Percentiles rank a stretch among this genome's conserved stretches.
phyloP scores from a whole-genome alignment of 257 asterid genomes.

The Leonotis leonurus region DNA sequence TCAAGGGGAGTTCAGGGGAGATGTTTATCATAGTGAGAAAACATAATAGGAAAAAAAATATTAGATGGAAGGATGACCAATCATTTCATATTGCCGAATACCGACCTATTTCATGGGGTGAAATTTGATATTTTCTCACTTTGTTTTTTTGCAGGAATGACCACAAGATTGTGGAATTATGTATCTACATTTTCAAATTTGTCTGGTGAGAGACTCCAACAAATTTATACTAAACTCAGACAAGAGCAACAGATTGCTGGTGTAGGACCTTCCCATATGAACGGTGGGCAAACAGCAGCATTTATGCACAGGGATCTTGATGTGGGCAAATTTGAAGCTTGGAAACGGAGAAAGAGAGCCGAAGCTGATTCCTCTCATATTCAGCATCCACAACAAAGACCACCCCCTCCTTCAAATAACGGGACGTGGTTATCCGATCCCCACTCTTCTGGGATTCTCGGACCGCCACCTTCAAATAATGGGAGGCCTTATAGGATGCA shows the following conservation, averaged over 20 bases:
- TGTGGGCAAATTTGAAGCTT: slow-evolving; percentile 82
- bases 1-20: background rate
- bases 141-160: slow-evolving; percentile 60
- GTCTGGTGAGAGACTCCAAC: slow-evolving; percentile 88
- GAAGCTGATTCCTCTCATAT: slow-evolving; percentile 57
- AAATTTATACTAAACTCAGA: slow-evolving; percentile 78
- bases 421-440: slow-evolving; percentile 60
- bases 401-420: slow-evolving; percentile 25
- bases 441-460: slow-evolving; percentile 76
- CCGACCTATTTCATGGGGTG: background rate
- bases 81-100: no score
- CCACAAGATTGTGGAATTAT: slow-evolving; percentile 85
- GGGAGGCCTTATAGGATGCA: slow-evolving; percentile 71
- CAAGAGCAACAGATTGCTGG: slow-evolving; percentile 67
- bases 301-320: slow-evolving; percentile 65
- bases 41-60: background rate
- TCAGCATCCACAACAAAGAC: slow-evolving; percentile 57
- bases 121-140: slow-evolving; percentile 1
- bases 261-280: slow-evolving; percentile 59
- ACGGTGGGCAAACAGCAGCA: slow-evolving; percentile 49
- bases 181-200: slow-evolving; percentile 83
- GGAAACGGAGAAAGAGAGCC: slow-evolving; percentile 92
- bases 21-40: background rate
- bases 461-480: slow-evolving; percentile 74
- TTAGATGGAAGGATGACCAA: background rate